Base-by-base conservation (phyloP, 495 filamentous ascomycete genomes). In the Penicillium daleae region DNA sequence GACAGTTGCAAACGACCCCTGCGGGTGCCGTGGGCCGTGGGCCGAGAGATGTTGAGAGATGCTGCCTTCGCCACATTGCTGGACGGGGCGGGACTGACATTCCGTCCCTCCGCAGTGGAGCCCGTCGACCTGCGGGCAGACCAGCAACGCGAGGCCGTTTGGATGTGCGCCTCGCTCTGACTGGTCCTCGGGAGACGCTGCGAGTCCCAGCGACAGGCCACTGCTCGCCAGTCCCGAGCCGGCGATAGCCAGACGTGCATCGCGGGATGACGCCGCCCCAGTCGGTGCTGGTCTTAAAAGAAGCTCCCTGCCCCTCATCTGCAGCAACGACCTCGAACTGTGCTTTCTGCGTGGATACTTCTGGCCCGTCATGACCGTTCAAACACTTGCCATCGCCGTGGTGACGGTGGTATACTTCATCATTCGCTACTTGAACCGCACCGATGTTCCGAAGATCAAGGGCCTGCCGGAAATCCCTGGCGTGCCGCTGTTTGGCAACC, bases 371-470 rank as follows among this genome's bases (percentile, higher is more conserved):
- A 82, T 85, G 79, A 66, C 78, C 2, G 39, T 76, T 29, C 81
- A 83, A 68, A 80, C 76, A 2, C 56, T 80, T 6, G 78, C 71
- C 21, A 59, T 84, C 58, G 78, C 76, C 55, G 60, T 78, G 6
- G 39, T 81, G 6, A 76, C 78, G 51, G 70, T 76, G 37, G 60
- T 81, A 1, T 87, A 81, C 66, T 73, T 86, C n/a, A 31, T 85
- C 29, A 74, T 87, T 59, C 80, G 77, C 52, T 81, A 84, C 56
- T 70, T 87, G 9, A 85, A 85, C 60, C 71, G 78, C 13, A 88
- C 86, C 12, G 85, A 87, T 63, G 70, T 81, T 0, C 84, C 86
- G 3, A 87, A 86, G 67, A 87, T 89, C 73, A 87, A 88, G 63
- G 81, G 81, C 17, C 69, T 90, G 0, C 86, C 86, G 10, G 86